Percentiles rank a stretch among this genome's conserved stretches.
phyloP scores from a whole-genome alignment of 2,329 filamentous ascomycete species.

The Geosmithia morbida region DNA sequence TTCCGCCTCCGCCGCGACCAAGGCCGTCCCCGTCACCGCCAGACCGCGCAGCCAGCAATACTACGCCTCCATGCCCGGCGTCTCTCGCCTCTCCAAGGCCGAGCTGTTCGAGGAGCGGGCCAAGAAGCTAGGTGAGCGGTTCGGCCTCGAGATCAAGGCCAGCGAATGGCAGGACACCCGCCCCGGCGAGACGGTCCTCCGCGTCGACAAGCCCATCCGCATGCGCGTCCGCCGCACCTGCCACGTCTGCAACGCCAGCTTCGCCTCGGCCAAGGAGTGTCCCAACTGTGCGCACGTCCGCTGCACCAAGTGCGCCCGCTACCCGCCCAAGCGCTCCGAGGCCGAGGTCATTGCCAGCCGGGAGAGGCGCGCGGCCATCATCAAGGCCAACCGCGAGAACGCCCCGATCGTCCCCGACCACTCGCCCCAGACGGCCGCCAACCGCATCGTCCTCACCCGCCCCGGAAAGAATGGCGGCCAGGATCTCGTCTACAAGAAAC shows the following conservation, averaged over 20 bases:
- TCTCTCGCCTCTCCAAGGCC: slow-evolving; percentile 28
- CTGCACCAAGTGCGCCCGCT: slow-evolving; percentile 67
- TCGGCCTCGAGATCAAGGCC: slow-evolving; percentile 39
- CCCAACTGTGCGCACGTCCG: slow-evolving; percentile 62
- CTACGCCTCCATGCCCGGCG: slow-evolving; percentile 15
- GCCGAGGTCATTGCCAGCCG: slow-evolving; percentile 37
- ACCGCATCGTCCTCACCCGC: slow-evolving; percentile 41
- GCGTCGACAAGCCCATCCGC: slow-evolving; percentile 61
- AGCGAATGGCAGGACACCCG: slow-evolving; percentile 29
- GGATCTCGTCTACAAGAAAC: slow-evolving; percentile 57
- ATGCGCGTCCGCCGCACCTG: slow-evolving; percentile 69
- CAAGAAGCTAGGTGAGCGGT: slow-evolving; percentile 38
- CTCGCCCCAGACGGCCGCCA: slow-evolving; percentile 21
- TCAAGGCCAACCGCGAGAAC: slow-evolving; percentile 43
- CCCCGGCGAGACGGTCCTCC: slow-evolving; percentile 39
- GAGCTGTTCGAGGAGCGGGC: slow-evolving; percentile 42
- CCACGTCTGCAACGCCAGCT: slow-evolving; percentile 65
- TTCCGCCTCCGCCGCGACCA: slow-evolving; percentile 1
- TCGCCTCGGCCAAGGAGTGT: slow-evolving; percentile 61
- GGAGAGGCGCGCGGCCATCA: slow-evolving; percentile 30
- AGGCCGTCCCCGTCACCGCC: not conserved
- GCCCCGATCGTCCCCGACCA: slow-evolving; percentile 36
- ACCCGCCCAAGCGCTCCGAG: slow-evolving; percentile 52
- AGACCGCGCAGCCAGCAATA: slow-evolving; percentile 3
- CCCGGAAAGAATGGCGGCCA: slow-evolving; percentile 53